Base-by-base conservation (phyloP, 257 asterid species). In the Lithospermum erythrorhizon region DNA sequence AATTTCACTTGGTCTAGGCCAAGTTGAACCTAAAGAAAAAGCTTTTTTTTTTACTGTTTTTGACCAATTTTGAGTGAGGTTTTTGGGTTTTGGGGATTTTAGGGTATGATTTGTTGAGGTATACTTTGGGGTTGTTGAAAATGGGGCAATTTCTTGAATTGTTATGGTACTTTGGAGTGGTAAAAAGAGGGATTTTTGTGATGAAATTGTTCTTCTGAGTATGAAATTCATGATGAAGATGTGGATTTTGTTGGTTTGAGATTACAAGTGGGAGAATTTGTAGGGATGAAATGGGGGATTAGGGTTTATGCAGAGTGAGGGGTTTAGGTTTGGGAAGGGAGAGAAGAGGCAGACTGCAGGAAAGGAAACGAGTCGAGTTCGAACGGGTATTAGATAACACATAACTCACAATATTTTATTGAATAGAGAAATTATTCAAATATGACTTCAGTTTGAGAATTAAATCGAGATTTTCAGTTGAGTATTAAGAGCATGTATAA, bases 1-100 rank as follows among this genome's bases (percentile, higher is more conserved):
- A 0, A 93, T 84, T 70, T 82, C 86, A 6, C 75, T 69, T 1
- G 97, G 98, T 76, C 67, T 71, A 0, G 89, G 90, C 90, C 85
- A 86, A 47, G 32, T 27, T 27, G 70, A 75, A 48, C 76, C 5
- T 1, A 56, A 60, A 35, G 63, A 60, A 27, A 65, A 76, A 3
- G 63, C 53, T 70, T 77, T 76, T 45, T 75, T 65, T 71, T 72
- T 70, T 67, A 58, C 37, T 29, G 53, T 71, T 68, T 73, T 77
- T 11, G 66, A 58, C 60, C 75, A 60, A 49, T 41, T 68, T 8
- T 20, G 32, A 0, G 80, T 59, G 48, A 53, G 55, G 9, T 58
- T 61, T 59, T 37, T 58, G 70, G 72, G 66, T n/a, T 63, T 68
- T 53, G 27, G 53, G 66, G 17, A 20, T 67, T 19, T 24, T 45